Percentiles rank a stretch among this genome's conserved stretches.
phyloP scores from a whole-genome alignment of 164 flowering plant species.

The Amborella trichopoda region DNA sequence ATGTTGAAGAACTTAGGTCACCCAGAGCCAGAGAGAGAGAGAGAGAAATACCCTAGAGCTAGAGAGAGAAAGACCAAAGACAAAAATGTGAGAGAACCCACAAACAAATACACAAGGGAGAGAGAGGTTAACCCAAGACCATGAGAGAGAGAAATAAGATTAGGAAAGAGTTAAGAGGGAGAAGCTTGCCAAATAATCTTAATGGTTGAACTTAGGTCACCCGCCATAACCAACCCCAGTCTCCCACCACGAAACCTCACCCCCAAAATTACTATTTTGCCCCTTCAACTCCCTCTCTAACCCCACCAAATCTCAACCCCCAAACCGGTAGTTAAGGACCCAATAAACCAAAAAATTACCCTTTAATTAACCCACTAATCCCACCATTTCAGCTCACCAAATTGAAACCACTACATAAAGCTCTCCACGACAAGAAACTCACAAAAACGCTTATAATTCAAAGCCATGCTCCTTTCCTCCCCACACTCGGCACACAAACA shows the following conservation, averaged over 20 bases:
- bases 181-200: too few species aligned
- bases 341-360: background rate
- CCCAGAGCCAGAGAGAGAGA: too few species aligned
- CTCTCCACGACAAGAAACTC: slow-evolving; percentile 38
- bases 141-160: too few species aligned
- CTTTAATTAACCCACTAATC: background rate
- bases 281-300: slow-evolving; percentile 2
- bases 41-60: too few species aligned
- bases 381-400: slow-evolving; percentile 66
- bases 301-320: background rate
- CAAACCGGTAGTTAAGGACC: background rate
- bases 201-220: too few species aligned
- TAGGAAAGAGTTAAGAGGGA: too few species aligned
- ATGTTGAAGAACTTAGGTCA: too few species aligned
- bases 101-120: too few species aligned
- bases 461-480: background rate
- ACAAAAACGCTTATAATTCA: slow-evolving; percentile 15
- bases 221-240: slow-evolving; percentile 20
- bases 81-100: too few species aligned
- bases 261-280: background rate
- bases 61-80: too few species aligned
- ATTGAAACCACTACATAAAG: slow-evolving; percentile 28
- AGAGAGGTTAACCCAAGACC: too few species aligned
- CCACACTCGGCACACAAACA: background rate
- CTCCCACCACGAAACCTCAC: slow-evolving; percentile 1